A percentile compares a stretch with the other conserved stretches of the same genome.
Evolutionary conservation across 495 filamentous ascomycete species (phyloP).

Genomic region (Chaetomium tenue): DNA sequence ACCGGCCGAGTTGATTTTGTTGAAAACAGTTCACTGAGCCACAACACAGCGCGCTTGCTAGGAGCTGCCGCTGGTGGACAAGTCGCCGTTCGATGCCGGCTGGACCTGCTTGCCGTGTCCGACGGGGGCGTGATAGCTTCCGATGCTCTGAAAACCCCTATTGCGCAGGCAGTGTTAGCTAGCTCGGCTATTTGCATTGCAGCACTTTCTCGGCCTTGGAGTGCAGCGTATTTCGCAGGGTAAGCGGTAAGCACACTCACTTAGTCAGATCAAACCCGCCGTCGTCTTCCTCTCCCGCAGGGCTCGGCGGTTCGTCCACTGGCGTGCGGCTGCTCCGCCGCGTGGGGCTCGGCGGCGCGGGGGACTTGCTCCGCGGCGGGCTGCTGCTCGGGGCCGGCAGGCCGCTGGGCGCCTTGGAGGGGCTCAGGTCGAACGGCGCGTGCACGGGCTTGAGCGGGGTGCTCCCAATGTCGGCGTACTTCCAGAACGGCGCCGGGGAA

Average conservation of each 20-base stretch:
- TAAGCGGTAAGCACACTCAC: slow-evolving; percentile 24
- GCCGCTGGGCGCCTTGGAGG: slow-evolving; percentile 46
- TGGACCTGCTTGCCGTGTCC: slow-evolving; percentile 36
- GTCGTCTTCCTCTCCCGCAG: slow-evolving; percentile 33
- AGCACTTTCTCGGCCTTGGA: too few relatives aligned
- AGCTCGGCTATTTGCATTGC: too few relatives aligned
- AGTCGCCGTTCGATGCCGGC: slow-evolving; percentile 26
- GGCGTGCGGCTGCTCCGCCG: slow-evolving; percentile 22
- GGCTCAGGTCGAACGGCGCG: slow-evolving; percentile 56
- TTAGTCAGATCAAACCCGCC: slow-evolving; percentile 42
- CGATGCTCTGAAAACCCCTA: slow-evolving; percentile 46
- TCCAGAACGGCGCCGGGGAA: slow-evolving; percentile 97
- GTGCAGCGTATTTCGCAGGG: too few relatives aligned
- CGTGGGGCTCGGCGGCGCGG: slow-evolving; percentile 34
- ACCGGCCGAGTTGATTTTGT: too few relatives aligned
- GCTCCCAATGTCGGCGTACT: slow-evolving; percentile 71
- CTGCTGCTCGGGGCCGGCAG: slow-evolving; percentile 63
- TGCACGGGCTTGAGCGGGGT: slow-evolving; percentile 69
- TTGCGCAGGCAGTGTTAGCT: slow-evolving; percentile 7
- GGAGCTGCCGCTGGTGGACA: slow-evolving; percentile 15
- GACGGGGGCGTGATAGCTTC: slow-evolving; percentile 40
- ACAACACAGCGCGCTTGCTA: neutral
- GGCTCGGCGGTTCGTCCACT: slow-evolving; percentile 26
- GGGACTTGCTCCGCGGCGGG: slow-evolving; percentile 48
- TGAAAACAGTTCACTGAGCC: too few relatives aligned